Percentiles rank a stretch among this genome's conserved stretches.
These are phyloP conservation scores for Metschnikowia sp. DNA, from an alignment of 805 yeast species.

Conservation along the genomic window DNA sequence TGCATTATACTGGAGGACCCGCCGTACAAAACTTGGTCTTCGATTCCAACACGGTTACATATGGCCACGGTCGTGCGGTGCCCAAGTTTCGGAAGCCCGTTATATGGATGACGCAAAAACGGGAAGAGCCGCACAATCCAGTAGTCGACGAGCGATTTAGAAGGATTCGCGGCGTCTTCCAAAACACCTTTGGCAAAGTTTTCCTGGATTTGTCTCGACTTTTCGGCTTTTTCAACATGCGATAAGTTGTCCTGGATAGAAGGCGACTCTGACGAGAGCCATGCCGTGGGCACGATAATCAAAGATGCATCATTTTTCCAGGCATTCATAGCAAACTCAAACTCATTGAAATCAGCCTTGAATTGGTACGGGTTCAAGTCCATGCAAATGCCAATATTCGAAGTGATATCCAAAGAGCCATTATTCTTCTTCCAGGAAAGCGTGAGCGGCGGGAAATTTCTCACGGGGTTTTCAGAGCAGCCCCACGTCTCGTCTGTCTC, in stretches of 20 bases:
- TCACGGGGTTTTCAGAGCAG: slow-evolving; percentile 58
- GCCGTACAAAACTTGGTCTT: slow-evolving; percentile 61
- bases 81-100: slow-evolving; percentile 22
- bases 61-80: slow-evolving; percentile 41
- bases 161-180: slow-evolving; percentile 11
- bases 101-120: slow-evolving; percentile 40
- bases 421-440: slow-evolving; percentile 29
- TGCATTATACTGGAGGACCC: slow-evolving; percentile 60
- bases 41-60: slow-evolving; percentile 79
- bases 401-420: slow-evolving; percentile 13
- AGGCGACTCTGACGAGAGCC: slow-evolving; percentile 62
- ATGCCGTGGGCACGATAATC: slow-evolving; percentile 79
- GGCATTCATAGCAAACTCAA: slow-evolving; percentile 65
- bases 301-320: slow-evolving; percentile 46
- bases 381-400: slow-evolving; percentile 88
- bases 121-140: slow-evolving; percentile 76
- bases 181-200: slow-evolving; percentile 2
- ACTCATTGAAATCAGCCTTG: slow-evolving; percentile 69
- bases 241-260: slow-evolving; percentile 21
- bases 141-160: slow-evolving; percentile 45
- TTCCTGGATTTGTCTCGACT: slow-evolving; percentile 5
- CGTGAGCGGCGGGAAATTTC: slow-evolving; percentile 52
- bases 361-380: slow-evolving; percentile 87
- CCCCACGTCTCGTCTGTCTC: slow-evolving; percentile 83
- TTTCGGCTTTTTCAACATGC: slow-evolving; percentile 14